phyloP scores from a whole-genome alignment of 345 rosid species.

The Pugionium cornutum region DNA sequence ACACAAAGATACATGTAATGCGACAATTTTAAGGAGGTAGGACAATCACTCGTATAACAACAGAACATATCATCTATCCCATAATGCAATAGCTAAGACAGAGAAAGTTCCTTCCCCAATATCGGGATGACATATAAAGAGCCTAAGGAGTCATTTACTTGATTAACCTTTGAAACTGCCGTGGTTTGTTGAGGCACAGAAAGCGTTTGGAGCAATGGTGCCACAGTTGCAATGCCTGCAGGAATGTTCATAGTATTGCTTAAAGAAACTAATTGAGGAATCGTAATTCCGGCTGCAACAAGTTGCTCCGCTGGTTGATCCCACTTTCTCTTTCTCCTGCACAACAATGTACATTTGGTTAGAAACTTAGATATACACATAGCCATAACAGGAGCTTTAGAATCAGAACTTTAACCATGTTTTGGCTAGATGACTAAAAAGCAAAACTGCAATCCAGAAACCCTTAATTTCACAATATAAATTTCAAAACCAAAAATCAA shows the following conservation, averaged over 20 bases:
- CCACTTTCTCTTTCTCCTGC: slow-evolving; percentile 90
- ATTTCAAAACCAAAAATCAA: too few species aligned
- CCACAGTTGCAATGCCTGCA: slow-evolving; percentile 33
- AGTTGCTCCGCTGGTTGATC: slow-evolving; percentile 85
- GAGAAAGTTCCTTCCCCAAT: too few species aligned
- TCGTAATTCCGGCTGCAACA: slow-evolving; percentile 50
- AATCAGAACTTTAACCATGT: too few species aligned
- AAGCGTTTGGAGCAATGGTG: slow-evolving; percentile 41
- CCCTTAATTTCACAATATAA: too few species aligned
- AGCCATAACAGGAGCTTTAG: too few species aligned
- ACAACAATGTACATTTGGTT: too few species aligned
- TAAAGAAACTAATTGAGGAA: slow-evolving; percentile 41
- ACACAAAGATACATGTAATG: too few species aligned
- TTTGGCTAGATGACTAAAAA: too few species aligned
- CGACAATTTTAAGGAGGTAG: too few species aligned
- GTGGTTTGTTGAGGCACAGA: slow-evolving; percentile 37
- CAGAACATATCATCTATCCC: neutral
- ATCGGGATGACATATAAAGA: neutral
- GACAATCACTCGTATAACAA: slow-evolving; percentile 25
- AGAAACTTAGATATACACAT: too few species aligned
- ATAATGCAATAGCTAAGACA: slow-evolving; percentile 19
- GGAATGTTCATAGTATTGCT: slow-evolving; percentile 46
- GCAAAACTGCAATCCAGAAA: too few species aligned
- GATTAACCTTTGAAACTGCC: too few species aligned
- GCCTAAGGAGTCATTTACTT: slow-evolving; percentile 42